Evolutionary conservation across 2,329 filamentous ascomycete genomes (phyloP), one percentile per base, ranked within the genome.

Genomic region (Fusarium drepaniforme): DNA sequence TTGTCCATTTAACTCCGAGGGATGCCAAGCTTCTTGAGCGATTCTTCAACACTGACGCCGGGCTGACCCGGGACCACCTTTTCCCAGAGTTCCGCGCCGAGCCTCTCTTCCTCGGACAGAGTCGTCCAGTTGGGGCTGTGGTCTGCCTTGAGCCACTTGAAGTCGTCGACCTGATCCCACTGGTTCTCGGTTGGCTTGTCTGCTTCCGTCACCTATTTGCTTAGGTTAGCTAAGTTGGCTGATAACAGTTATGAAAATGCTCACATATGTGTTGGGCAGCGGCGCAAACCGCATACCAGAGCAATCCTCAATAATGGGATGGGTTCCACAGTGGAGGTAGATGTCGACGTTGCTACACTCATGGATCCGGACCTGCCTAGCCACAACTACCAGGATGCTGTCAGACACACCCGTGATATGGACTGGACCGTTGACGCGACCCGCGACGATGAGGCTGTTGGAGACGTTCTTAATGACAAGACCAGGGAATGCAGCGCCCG

Each of bases 231-330:
- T 57, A 3, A 49, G n/a, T 13, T 21, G n/a, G 28, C 15, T 8
- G 4, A 28, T 37, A 37, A 18, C 30, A 57, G 46, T 6, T 11
- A 6, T 37, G 18, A 28, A 49, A 42, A 64, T n/a, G 87, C 92
- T 85, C 84, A 95, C 93, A 84, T 94, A 95, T 70, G 83, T 83
- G 25, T 85, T 82, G 0, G 95, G 95, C 33, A 97, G 85, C 15
- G 92, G 92, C 21, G 94, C 93, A 83, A 99, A 98, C 13, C 92
- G 89, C 80, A 99, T 90, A 16, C 87, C 88, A 28, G 84, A 88
- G 81, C 96, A 98, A 75, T 97, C 93, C 83, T 99, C 97, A 74
- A 99, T 97, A 77, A 99, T 98, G 0, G 97, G 97, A 72, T 95
- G 91, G 78, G 94, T 97, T 1, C 88, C 87, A 80, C 94, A 96